Conservation (phyloP, 768 basidiomycete genomes). For the Lentinula boryana region DNA sequence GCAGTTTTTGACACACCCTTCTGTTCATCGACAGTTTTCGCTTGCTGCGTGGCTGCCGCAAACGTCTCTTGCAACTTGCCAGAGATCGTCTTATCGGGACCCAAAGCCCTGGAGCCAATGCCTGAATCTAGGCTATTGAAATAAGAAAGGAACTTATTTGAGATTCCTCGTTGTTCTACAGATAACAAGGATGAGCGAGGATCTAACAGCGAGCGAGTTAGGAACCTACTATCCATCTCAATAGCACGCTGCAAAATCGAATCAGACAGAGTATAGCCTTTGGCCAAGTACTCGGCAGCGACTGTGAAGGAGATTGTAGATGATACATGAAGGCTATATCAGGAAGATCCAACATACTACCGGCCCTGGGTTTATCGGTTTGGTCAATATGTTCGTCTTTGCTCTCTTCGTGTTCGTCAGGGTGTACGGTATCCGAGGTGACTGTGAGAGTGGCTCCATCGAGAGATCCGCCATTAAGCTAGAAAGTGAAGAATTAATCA, state of each 20-base stretch:
- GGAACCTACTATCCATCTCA: conserved; percentile 59
- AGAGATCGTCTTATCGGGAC: conserved; percentile 77
- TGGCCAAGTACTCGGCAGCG: conserved; percentile 90
- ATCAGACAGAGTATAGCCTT: conserved; percentile 82
- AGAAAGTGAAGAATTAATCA: background rate
- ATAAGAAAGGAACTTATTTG: conserved; percentile 75
- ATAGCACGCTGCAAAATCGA: conserved; percentile 72
- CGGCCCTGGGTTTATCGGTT: conserved; percentile 87
- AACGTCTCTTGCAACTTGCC: conserved; percentile 64
- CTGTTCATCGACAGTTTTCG: conserved; percentile 74
- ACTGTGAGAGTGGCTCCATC: conserved; percentile 69
- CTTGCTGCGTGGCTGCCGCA: conserved; percentile 59
- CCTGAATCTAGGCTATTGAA: conserved; percentile 66
- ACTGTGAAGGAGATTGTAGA: conserved; percentile 34
- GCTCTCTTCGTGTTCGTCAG: conserved; percentile 39
- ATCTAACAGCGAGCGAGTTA: too few species aligned
- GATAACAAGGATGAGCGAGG: too few species aligned
- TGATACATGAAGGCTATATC: background rate
- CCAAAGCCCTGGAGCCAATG: conserved; percentile 65
- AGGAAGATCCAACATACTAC: conserved; percentile 41
- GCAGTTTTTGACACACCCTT: conserved; percentile 70
- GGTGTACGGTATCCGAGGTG: conserved; percentile 57
- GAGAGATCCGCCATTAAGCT: conserved; percentile 74
- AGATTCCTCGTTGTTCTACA: conserved; percentile 81
- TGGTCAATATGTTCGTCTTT: conserved; percentile 42